A percentile compares a stretch with the other conserved stretches of the same genome.
phyloP scores from a whole-genome alignment of 202 grass and related monocot species.

The Alloteropsis angusta region DNA sequence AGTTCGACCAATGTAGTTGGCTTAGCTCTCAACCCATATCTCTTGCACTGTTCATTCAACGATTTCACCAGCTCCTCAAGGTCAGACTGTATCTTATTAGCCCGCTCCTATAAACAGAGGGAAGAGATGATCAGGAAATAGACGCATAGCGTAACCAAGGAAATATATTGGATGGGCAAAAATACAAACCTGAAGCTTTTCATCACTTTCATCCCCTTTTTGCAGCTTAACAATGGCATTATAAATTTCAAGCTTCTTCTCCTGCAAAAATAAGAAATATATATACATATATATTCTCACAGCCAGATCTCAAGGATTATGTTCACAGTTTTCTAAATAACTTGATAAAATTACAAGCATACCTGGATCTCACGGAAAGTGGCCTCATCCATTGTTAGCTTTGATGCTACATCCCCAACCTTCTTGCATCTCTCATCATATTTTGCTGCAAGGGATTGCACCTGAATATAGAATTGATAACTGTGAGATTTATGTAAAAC shows the following conservation, averaged over 20 bases:
- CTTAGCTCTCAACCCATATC: conserved; percentile 88
- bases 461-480: conserved; percentile 42
- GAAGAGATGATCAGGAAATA: conserved; percentile 17
- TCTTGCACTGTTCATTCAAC: conserved; percentile 91
- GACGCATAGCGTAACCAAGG: neutral
- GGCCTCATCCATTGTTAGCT: conserved; percentile 90
- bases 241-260: conserved; percentile 94
- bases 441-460: conserved; percentile 68
- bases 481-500: conserved; percentile 4
- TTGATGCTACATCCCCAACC: conserved; percentile 89
- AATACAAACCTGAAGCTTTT: conserved; percentile 59
- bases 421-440: conserved; percentile 97
- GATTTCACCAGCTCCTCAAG: conserved; percentile 75
- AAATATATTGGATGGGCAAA: conserved; percentile 25
- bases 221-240: conserved; percentile 81
- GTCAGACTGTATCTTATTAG: conserved; percentile 78
- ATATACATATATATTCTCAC: neutral
- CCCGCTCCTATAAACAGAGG: conserved; percentile 45
- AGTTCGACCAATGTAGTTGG: conserved; percentile 91
- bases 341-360: conserved; percentile 15
- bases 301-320: conserved; percentile 1
- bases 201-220: conserved; percentile 70
- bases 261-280: conserved; percentile 44
- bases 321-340: neutral
- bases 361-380: conserved; percentile 97